Base-by-base conservation (phyloP, 1,139 yeast genomes). In the Taiozyma sp. region DNA sequence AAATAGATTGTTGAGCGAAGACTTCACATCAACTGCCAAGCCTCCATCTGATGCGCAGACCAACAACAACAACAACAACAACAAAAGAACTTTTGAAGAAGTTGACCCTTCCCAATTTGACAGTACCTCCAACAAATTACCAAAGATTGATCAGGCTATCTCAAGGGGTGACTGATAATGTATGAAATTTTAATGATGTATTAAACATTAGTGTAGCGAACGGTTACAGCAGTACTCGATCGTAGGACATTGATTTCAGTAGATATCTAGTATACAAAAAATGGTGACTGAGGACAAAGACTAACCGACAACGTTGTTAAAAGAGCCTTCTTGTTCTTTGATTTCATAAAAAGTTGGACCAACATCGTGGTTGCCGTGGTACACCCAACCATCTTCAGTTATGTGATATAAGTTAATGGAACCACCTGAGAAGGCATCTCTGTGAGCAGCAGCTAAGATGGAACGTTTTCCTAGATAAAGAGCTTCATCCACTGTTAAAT, bases 351-450 rank as follows among this genome's bases (percentile, higher is more conserved):
- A 88, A 53, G 88, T 77, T 48, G 88, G 84, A 54, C 95, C 97
- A 56, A 91, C 96, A 67, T 91, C 91, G 70, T 84, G 85, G 70
- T 93, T 91, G 56, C 99, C 99, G 65, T 93, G 97, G 74, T 81
- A 93, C 42, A 80, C 79, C 99, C 99, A 95, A 47, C 99, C 99
- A 49, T 80, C 69, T 71, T 89, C 97, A 43, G 95, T 86, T 53
- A 93, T 93, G 66, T 93, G 99, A 69, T 85, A 93, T 64, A 93
- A 75, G 69, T 93, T 93, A 57, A 91, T 83, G 1, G 96, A 87
- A 63, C 99, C 99, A 77, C 99, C 99, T 50, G 98, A 90, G 72
- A 77, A 95, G 13, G 99, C 99, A 70, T 93, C 99, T 77, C 99
- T 85, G 68, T 93, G 99, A 40, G 98, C 87, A 49, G 99, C 99